Evolutionary conservation across 441 rosid genomes (phyloP).

Genomic region (Aquilaria agallochum): DNA sequence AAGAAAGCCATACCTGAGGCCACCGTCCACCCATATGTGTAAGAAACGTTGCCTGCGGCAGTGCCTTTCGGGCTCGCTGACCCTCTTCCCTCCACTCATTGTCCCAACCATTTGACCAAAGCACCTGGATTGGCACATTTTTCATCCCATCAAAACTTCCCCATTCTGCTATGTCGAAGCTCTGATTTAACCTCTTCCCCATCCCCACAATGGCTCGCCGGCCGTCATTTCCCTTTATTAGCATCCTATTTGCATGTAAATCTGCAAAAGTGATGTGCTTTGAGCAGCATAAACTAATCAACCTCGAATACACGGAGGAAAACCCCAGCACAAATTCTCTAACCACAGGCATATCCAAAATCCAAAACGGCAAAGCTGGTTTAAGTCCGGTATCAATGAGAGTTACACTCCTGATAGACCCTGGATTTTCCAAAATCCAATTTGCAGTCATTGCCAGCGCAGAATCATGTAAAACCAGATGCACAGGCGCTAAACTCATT

Average conservation of each 20-base stretch:
- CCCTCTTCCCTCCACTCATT: constrained; percentile 75
- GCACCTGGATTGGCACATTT: constrained; percentile 60
- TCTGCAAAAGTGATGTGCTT: constrained; percentile 44
- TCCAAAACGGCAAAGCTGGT: constrained; percentile 72
- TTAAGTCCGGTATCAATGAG: constrained; percentile 61
- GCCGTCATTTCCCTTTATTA: constrained; percentile 71
- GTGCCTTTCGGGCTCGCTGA: constrained; percentile 45
- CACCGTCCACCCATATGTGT: constrained; percentile 79
- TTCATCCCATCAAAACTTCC: constrained; percentile 51
- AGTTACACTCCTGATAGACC: constrained; percentile 58
- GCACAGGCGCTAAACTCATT: constrained; percentile 73
- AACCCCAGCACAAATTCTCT: constrained; percentile 56
- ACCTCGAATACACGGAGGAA: constrained; percentile 37
- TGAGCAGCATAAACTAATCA: constrained; percentile 60
- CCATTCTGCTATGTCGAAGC: constrained; percentile 80
- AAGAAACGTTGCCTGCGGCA: constrained; percentile 66
- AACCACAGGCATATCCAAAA: constrained; percentile 49
- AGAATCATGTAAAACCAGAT: constrained; percentile 90
- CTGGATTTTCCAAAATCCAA: constrained; percentile 67
- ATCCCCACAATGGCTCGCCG: constrained; percentile 55
- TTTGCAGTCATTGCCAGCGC: constrained; percentile 65
- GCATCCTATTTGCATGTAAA: constrained; percentile 61
- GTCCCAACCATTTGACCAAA: constrained; percentile 78
- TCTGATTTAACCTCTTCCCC: constrained; percentile 60
- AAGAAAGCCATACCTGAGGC: constrained; percentile 62